These are phyloP conservation scores for Fraxinus xanthoxyloides DNA, from an alignment of 305 asterid genomes.

Conservation along the genomic window DNA sequence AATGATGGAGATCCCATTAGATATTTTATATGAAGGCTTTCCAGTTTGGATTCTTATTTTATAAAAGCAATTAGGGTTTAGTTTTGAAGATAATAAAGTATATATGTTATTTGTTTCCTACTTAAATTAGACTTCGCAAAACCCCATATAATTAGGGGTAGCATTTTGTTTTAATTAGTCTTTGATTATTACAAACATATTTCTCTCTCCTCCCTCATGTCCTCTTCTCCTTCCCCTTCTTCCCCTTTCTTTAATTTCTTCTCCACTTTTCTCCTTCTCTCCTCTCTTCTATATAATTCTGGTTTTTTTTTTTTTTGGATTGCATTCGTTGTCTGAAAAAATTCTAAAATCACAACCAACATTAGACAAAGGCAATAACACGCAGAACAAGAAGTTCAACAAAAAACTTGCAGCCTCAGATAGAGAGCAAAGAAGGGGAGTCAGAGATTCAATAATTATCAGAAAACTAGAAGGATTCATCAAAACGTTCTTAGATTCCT, in stretches of 20 bases:
- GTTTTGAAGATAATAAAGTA: not conserved
- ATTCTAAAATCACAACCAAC: not conserved
- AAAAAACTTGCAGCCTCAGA: conserved; percentile 3
- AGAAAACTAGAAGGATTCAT: conserved; percentile 3
- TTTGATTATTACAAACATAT: not conserved
- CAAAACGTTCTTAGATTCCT: not conserved
- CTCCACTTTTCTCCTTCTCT: not conserved
- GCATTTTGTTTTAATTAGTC: not conserved
- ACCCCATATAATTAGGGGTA: not conserved
- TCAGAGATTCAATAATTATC: not conserved
- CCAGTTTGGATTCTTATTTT: not conserved
- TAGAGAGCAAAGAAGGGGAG: not conserved
- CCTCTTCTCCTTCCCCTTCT: not conserved
- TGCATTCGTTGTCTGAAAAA: not conserved
- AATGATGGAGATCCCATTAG: not conserved
- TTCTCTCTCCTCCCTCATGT: not conserved
- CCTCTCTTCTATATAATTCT: not conserved
- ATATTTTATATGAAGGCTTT: not conserved
- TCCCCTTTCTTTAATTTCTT: not conserved
- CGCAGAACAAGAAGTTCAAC: not conserved
- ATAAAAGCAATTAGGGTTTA: not conserved
- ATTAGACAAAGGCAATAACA: not conserved
- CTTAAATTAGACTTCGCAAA: not conserved
- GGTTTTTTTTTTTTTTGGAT: not conserved
- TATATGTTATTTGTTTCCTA: not conserved